Evolutionary conservation across 192 early-diverging fungal species (phyloP), one percentile per base, ranked within the genome.

Genomic region (Coemansia sp.): DNA sequence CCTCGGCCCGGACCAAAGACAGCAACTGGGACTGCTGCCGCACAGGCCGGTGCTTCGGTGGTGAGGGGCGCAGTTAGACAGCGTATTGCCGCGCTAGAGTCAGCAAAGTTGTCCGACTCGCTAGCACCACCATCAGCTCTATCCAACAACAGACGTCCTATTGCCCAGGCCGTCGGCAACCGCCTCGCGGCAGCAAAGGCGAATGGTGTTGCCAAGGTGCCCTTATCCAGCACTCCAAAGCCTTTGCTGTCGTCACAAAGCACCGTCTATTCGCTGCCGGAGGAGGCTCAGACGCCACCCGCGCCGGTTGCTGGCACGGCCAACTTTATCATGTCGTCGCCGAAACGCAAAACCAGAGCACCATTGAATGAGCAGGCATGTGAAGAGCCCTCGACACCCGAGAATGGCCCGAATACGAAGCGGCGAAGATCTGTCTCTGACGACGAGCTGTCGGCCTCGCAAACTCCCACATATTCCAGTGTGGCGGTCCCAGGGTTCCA

Each of bases 311-410:
- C 24, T 0, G 18, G 43, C 2, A 20, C 33, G 3, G 74, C 33
- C 23, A 70, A 63, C 45, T 83, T 83, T 55, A 83, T 83, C 28
- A 83, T 83, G 80, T 83, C 80, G 13, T 83, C 80, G 53, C 76
- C 80, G 11, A 78, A 78, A 23, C 80, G 80, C 66, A 73, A 76
- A 58, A 60, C 74, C 14, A 67, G 67, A 37, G 62, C 14, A 16
- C 40, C 7, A 18, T 18, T 18, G 43, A 21, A 9, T 8, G 43
- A 46, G 62, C 43, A 66, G 40, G 65, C 68, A 2, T 45, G 16
- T 24, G 38, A 23, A 1, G 43, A 2, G 20, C 31, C 34, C 5
- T 58, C 35, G 34, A 23, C 56, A 18, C 56, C 56, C 8, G 35
- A 58, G 26, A 58, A 13, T 13, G 55, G 51, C 40, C 31, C 51